phyloP scores from a whole-genome alignment of 352 stramenopile genomes.

The Phytophthora hybrid region DNA sequence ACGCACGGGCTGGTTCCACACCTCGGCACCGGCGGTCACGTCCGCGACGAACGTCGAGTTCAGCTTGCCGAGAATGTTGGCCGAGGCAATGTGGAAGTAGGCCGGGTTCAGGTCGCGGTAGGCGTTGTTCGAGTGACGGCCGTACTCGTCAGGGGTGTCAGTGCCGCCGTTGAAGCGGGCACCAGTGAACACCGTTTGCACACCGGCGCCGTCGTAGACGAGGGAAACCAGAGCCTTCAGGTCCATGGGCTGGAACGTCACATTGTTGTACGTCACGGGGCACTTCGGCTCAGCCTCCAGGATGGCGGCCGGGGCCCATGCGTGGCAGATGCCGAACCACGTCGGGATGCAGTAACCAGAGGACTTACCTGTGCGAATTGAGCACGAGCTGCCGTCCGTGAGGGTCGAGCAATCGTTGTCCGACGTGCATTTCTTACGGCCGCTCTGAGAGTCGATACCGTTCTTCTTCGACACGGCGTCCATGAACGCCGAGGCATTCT shows the following conservation, averaged over 20 bases:
- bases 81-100: conserved; percentile 53
- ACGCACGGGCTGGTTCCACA: conserved; percentile 71
- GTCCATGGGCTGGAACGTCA: conserved; percentile 45
- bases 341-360: conserved; percentile 43
- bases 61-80: conserved; percentile 53
- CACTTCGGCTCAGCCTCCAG: conserved; percentile 42
- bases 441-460: conserved; percentile 34
- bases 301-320: conserved; percentile 41
- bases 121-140: conserved; percentile 43
- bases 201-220: conserved; percentile 37
- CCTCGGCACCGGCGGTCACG: conserved; percentile 36
- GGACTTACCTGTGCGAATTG: conserved; percentile 19
- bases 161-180: conserved; percentile 40
- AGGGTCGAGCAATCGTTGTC: conserved; percentile 31
- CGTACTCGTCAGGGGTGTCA: conserved; percentile 46
- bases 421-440: conserved; percentile 17
- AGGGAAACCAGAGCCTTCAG: conserved; percentile 23
- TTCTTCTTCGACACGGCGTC: conserved; percentile 38
- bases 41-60: conserved; percentile 59
- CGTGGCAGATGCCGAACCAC: conserved; percentile 49
- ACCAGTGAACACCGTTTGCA: conserved; percentile 52
- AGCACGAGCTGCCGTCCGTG: conserved; percentile 26
- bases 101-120: conserved; percentile 57
- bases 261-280: conserved; percentile 37
- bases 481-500: conserved; percentile 44